Evolutionary conservation across 257 asterid genomes (phyloP).

Genomic region (Asclepias syriaca): DNA sequence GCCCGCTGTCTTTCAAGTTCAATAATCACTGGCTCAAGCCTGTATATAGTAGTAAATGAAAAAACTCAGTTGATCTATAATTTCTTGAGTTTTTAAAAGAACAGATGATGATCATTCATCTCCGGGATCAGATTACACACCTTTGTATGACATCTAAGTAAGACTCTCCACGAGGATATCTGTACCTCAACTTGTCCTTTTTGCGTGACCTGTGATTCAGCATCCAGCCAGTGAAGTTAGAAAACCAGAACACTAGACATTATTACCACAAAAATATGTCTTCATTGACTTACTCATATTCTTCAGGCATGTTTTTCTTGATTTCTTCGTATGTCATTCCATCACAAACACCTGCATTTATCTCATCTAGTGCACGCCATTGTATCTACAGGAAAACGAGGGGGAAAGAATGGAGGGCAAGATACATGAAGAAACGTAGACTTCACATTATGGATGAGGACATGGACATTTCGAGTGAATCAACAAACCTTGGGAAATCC

Average conservation of each 20-base stretch:
- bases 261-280: too few species aligned
- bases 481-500: slow-evolving; percentile 91
- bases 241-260: neutral
- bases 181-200: slow-evolving; percentile 92
- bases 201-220: slow-evolving; percentile 60
- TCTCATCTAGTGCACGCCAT: slow-evolving; percentile 99
- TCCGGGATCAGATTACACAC: slow-evolving; percentile 34
- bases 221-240: slow-evolving; percentile 8
- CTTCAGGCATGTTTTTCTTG: slow-evolving; percentile 97
- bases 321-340: slow-evolving; percentile 99
- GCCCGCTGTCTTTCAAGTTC: slow-evolving; percentile 98
- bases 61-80: slow-evolving; percentile 11
- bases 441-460: neutral
- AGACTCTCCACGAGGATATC: slow-evolving; percentile 99
- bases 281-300: slow-evolving; percentile 58
- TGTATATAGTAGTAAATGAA: slow-evolving; percentile 21
- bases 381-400: slow-evolving; percentile 57
- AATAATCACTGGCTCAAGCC: slow-evolving; percentile 97
- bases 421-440: neutral
- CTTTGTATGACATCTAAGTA: slow-evolving; percentile 98
- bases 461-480: neutral
- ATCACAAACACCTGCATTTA: slow-evolving; percentile 91
- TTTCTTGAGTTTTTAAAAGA: neutral
- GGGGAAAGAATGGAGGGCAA: neutral
- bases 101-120: neutral